Conservation (phyloP, 2,329 filamentous ascomycete species). For the Fusarium sp. region DNA sequence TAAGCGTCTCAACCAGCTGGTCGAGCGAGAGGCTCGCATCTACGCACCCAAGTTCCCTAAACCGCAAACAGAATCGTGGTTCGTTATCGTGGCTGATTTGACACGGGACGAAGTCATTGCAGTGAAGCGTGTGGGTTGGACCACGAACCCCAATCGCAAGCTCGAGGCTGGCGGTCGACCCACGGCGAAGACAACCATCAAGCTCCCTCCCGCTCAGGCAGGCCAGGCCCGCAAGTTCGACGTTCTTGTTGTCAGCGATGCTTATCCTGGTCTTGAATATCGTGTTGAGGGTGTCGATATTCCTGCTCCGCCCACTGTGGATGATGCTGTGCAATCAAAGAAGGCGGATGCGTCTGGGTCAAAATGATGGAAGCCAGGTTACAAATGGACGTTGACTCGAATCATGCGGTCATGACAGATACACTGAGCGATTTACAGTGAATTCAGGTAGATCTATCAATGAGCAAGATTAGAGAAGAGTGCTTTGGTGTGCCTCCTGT, state of each 20-base stretch:
- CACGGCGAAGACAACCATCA: slow-evolving; percentile 66
- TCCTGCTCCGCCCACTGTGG: slow-evolving; percentile 60
- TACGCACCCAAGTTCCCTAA: slow-evolving; percentile 93
- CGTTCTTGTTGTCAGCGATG: slow-evolving; percentile 84
- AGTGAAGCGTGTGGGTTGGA: slow-evolving; percentile 87
- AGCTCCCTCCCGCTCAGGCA: slow-evolving; percentile 62
- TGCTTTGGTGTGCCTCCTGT: background rate
- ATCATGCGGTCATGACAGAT: background rate
- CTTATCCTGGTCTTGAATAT: slow-evolving; percentile 80
- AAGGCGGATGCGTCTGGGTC: slow-evolving; percentile 43
- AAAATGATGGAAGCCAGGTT: slow-evolving; percentile 9
- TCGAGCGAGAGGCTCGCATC: slow-evolving; percentile 76
- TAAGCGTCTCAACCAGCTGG: slow-evolving; percentile 72
- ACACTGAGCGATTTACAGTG: slow-evolving; percentile 5
- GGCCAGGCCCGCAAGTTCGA: slow-evolving; percentile 71
- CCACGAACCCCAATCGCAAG: slow-evolving; percentile 40
- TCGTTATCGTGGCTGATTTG: slow-evolving; percentile 78
- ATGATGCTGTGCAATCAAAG: slow-evolving; percentile 58
- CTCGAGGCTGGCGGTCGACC: slow-evolving; percentile 58
- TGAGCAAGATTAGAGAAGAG: background rate
- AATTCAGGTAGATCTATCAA: background rate
- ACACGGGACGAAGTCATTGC: slow-evolving; percentile 81
- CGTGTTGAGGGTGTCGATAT: slow-evolving; percentile 60
- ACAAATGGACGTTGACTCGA: background rate
- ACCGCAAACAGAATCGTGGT: slow-evolving; percentile 93